Evolutionary conservation across 176 grass and related monocot species (phyloP).

Genomic region (Eleusine coracana): DNA sequence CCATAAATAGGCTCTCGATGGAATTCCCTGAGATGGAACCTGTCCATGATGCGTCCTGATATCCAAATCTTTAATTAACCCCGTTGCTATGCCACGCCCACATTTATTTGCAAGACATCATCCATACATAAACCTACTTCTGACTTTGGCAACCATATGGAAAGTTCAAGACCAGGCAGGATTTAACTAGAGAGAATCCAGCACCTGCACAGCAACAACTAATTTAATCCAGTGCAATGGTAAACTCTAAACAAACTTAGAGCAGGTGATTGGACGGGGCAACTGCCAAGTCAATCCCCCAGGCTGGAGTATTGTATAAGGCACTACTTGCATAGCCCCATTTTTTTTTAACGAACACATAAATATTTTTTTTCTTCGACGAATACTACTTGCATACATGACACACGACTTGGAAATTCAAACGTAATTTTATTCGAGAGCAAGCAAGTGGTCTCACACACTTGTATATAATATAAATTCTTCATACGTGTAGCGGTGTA

Average conservation of each 20-base stretch:
- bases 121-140: background rate
- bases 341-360: background rate
- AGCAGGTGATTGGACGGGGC: constrained; percentile 22
- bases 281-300: constrained; percentile 34
- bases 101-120: constrained; percentile 41
- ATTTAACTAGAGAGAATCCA: constrained; percentile 21
- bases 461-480: background rate
- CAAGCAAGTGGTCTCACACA: background rate
- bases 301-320: constrained; percentile 23
- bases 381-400: background rate
- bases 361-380: background rate
- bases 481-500: constrained; percentile 18
- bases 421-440: constrained; percentile 1
- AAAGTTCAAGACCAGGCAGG: constrained; percentile 11
- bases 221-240: background rate
- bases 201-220: background rate
- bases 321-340: background rate
- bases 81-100: background rate
- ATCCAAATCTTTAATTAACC: background rate
- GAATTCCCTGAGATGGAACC: too few species aligned
- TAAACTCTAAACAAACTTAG: constrained; percentile 8
- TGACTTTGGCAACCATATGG: constrained; percentile 36
- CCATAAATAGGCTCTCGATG: too few species aligned
- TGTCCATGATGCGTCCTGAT: background rate
- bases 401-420: background rate